phyloP scores from a whole-genome alignment of 805 yeast species.

The Spathaspora hagerdaliae region DNA sequence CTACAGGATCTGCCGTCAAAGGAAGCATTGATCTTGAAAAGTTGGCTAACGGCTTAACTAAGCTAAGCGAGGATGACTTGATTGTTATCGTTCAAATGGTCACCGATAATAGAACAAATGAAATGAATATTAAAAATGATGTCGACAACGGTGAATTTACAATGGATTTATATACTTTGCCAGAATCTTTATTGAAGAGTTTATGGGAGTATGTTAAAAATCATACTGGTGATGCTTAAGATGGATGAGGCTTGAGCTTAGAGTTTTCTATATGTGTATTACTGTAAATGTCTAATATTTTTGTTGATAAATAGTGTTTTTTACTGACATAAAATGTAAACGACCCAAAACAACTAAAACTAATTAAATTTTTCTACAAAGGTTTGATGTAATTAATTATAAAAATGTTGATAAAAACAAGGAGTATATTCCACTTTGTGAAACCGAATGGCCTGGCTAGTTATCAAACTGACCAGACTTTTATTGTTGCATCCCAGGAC shows the following conservation, averaged over 20 bases:
- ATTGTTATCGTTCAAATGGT: constrained; percentile 97
- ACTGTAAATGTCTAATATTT: too few relatives aligned
- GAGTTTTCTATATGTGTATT: too few relatives aligned
- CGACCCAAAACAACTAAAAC: too few relatives aligned
- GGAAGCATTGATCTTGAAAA: constrained; percentile 84
- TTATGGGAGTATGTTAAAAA: constrained; percentile 92
- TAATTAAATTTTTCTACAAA: too few relatives aligned
- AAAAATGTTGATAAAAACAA: neutral
- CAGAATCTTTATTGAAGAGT: constrained; percentile 85
- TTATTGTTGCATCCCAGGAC: constrained; percentile 75
- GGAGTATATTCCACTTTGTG: neutral
- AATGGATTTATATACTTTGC: constrained; percentile 90
- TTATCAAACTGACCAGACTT: constrained; percentile 49
- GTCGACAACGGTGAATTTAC: constrained; percentile 97
- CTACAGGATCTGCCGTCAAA: constrained; percentile 46
- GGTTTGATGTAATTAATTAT: too few relatives aligned
- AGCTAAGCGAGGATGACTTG: constrained; percentile 86
- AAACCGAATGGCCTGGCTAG: neutral
- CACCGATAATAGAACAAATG: constrained; percentile 90
- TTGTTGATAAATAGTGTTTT: too few relatives aligned
- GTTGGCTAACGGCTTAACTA: constrained; percentile 84
- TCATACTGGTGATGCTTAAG: constrained; percentile 39
- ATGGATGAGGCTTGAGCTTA: too few relatives aligned
- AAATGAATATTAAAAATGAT: constrained; percentile 93
- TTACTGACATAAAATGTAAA: too few relatives aligned